Percentiles rank a stretch among this genome's conserved stretches.
Evolutionary conservation across 305 asterid genomes (phyloP).

Genomic region (Plantago coronopus): DNA sequence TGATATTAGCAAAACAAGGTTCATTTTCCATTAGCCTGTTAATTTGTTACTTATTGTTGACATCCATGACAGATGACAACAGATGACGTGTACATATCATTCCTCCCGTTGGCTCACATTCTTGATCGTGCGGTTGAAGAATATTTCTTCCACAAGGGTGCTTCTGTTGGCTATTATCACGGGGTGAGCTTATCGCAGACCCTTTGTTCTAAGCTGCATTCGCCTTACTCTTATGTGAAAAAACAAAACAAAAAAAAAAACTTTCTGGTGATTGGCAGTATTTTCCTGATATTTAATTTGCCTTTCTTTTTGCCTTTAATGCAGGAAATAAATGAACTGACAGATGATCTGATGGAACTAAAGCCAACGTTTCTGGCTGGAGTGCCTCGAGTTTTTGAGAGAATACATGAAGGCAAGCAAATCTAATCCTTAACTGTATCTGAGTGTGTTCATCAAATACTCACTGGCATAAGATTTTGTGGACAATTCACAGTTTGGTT

Average conservation of each 20-base stretch:
- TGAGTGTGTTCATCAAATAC: constrained; percentile 5
- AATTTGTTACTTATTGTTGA: constrained; percentile 11
- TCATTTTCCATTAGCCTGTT: constrained; percentile 7
- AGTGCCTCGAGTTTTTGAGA: constrained; percentile 89
- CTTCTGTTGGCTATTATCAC: constrained; percentile 93
- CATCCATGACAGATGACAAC: constrained; percentile 63
- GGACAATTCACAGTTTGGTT: background rate
- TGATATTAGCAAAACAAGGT: background rate
- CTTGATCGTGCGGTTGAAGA: constrained; percentile 98
- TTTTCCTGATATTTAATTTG: constrained; percentile 16
- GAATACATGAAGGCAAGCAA: constrained; percentile 75
- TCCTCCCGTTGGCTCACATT: constrained; percentile 95
- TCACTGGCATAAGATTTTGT: background rate
- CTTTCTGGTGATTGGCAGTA: background rate
- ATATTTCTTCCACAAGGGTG: constrained; percentile 93
- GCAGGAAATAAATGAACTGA: constrained; percentile 77
- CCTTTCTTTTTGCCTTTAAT: constrained; percentile 13
- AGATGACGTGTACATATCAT: constrained; percentile 91
- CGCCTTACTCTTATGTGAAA: too few relatives aligned
- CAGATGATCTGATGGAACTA: constrained; percentile 74
- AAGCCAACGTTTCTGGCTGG: constrained; percentile 95
- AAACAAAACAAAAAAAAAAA: too few relatives aligned
- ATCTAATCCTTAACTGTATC: background rate
- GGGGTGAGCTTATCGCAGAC: constrained; percentile 54
- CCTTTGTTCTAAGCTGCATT: background rate